phyloP scores from a whole-genome alignment of 257 asterid species.

The Solanum boliviense region DNA sequence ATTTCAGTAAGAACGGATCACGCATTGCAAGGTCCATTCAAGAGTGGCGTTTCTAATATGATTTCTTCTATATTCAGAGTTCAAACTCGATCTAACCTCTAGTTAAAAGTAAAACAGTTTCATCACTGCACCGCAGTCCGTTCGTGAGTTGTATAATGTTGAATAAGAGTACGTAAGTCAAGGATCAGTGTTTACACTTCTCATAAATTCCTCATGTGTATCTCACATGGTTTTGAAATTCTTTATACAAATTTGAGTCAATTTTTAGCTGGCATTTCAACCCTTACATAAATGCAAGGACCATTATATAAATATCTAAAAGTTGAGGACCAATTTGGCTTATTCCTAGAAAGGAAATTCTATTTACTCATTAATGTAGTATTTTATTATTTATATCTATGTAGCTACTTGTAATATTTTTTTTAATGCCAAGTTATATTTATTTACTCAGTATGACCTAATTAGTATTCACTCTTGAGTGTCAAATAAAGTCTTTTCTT shows the following conservation, averaged over 20 bases:
- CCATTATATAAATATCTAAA: neutral
- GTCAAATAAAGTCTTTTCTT: neutral
- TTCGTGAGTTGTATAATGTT: neutral
- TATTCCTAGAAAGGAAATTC: neutral
- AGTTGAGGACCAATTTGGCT: neutral
- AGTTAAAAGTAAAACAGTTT: rapidly evolving
- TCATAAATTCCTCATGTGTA: constrained; percentile 8
- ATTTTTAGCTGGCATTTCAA: constrained; percentile 27
- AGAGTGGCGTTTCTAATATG: rapidly evolving
- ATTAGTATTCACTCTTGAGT: neutral
- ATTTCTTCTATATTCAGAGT: rapidly evolving
- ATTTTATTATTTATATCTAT: neutral
- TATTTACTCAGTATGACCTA: neutral
- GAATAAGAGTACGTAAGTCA: neutral
- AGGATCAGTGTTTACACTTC: constrained; percentile 5
- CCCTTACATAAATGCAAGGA: constrained; percentile 21
- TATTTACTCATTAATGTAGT: neutral
- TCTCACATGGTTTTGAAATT: constrained; percentile 20
- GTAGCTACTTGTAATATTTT: neutral
- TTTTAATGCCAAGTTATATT: neutral
- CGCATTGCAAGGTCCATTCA: too few relatives aligned
- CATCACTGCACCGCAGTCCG: rapidly evolving
- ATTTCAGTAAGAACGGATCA: rapidly evolving
- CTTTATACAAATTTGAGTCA: constrained; percentile 3
- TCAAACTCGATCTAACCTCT: too few relatives aligned